These are phyloP conservation scores for Candida chilensis DNA, from an alignment of 805 yeast species.

Conservation along the genomic window DNA sequence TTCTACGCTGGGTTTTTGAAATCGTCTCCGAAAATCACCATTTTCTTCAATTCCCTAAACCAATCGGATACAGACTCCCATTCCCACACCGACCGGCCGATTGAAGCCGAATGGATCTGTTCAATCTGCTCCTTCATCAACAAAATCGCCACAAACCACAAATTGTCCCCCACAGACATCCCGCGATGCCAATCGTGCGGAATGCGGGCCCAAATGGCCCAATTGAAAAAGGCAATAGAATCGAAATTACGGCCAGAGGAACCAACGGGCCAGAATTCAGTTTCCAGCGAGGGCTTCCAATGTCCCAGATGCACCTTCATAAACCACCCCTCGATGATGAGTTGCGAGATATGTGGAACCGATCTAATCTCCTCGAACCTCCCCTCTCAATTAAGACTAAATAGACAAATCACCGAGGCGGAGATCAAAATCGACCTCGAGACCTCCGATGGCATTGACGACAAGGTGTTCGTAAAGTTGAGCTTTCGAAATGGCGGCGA, in stretches of 20 bases:
- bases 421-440: constrained; percentile 14
- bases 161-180: constrained; percentile 6
- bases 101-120: constrained; percentile 59
- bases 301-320: constrained; percentile 53
- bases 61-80: constrained; percentile 2
- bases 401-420: constrained; percentile 2
- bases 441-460: constrained; percentile 12
- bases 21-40: constrained; percentile 69
- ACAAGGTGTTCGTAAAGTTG: constrained; percentile 37
- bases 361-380: constrained; percentile 20
- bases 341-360: constrained; percentile 86
- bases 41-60: constrained; percentile 17
- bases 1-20: constrained; percentile 51
- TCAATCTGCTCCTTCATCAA: constrained; percentile 81
- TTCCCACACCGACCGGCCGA: constrained; percentile 3
- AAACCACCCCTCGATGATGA: constrained; percentile 69
- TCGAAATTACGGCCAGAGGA: constrained; percentile 1
- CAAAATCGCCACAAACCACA: constrained; percentile 15
- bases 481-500: constrained; percentile 76
- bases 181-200: constrained; percentile 61
- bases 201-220: constrained; percentile 29
- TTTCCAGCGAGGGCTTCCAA: constrained; percentile 19
- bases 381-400: constrained; percentile 5
- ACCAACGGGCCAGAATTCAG: constrained; percentile 2
- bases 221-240: constrained; percentile 13